phyloP scores from a whole-genome alignment of 768 basidiomycete species.

The Rhodocollybia butyracea region DNA sequence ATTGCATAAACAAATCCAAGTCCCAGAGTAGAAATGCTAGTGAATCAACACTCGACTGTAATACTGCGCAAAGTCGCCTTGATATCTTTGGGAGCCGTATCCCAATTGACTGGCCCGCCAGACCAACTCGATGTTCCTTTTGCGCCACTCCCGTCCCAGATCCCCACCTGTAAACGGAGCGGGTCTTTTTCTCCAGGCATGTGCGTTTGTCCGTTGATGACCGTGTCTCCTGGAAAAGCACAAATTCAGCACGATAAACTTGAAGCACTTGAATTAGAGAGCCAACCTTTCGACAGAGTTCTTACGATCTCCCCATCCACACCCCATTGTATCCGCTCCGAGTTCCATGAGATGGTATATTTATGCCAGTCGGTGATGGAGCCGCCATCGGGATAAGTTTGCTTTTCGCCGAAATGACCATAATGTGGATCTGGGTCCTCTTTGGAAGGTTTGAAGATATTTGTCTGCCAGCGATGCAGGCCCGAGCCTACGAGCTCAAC shows the following conservation, averaged over 20 bases:
- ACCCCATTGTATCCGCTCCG: slow-evolving; percentile 29
- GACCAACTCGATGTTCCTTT: slow-evolving; percentile 33
- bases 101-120: slow-evolving; percentile 33
- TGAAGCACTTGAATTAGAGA: background rate
- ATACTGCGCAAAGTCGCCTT: slow-evolving; percentile 26
- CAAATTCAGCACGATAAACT: too few relatives aligned
- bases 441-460: slow-evolving; percentile 27
- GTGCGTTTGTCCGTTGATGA: slow-evolving; percentile 26
- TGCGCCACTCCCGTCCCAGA: slow-evolving; percentile 36
- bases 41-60: slow-evolving; percentile 22
- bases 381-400: background rate
- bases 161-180: slow-evolving; percentile 30
- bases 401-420: slow-evolving; percentile 23
- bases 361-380: slow-evolving; percentile 18
- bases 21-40: background rate
- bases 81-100: slow-evolving; percentile 23
- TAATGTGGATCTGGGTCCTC: slow-evolving; percentile 23
- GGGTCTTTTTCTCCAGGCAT: slow-evolving; percentile 24
- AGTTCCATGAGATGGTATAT: slow-evolving; percentile 32
- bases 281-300: slow-evolving; percentile 18
- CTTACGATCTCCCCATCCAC: slow-evolving; percentile 25
- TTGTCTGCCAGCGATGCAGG: slow-evolving; percentile 30
- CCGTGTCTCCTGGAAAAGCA: slow-evolving; percentile 24
- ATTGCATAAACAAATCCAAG: too few relatives aligned
- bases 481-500: slow-evolving; percentile 32